Conservation (phyloP, 768 basidiomycete genomes). For the Tylopilus plumbeoviolaceoides region DNA sequence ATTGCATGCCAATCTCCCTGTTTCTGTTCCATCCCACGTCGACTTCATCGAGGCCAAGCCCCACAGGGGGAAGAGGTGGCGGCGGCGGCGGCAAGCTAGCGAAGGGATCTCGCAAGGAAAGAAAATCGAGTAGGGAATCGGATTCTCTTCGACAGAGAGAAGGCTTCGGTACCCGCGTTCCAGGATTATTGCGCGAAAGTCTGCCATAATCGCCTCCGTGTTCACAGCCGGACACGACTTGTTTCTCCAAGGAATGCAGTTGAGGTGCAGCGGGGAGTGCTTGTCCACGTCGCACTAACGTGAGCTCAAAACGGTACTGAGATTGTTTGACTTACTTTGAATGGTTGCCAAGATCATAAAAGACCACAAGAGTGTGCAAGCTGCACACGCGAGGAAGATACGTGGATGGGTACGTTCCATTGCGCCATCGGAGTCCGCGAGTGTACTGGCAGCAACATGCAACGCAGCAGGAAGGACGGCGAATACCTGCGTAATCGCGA, state of each 20-base stretch:
- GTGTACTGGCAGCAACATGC: constrained; percentile 12
- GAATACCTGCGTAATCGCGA: constrained; percentile 19
- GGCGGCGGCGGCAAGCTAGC: constrained; percentile 32
- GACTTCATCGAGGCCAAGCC: constrained; percentile 26
- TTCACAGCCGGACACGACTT: not conserved
- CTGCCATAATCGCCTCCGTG: not conserved
- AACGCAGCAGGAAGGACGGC: constrained; percentile 25
- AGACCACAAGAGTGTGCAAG: constrained; percentile 25
- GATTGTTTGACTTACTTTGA: constrained; percentile 19
- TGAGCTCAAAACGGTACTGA: not conserved
- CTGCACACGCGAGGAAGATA: constrained; percentile 19
- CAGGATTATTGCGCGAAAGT: not conserved
- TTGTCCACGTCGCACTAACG: constrained; percentile 4
- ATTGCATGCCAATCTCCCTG: constrained; percentile 25
- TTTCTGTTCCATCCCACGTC: constrained; percentile 25
- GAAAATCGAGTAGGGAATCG: constrained; percentile 30
- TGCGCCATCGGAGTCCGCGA: not conserved
- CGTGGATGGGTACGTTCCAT: not conserved
- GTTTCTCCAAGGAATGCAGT: constrained; percentile 11
- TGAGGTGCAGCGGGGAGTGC: constrained; percentile 17
- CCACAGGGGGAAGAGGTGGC: constrained; percentile 26
- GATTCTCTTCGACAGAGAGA: constrained; percentile 20
- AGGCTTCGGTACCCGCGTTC: constrained; percentile 13
- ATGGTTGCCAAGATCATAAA: constrained; percentile 14
- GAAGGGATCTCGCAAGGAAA: constrained; percentile 32